Percentiles rank a stretch among this genome's conserved stretches.
These are phyloP conservation scores for Leishmania guyanensis DNA, from an alignment of 208 protist species.

Conservation along the genomic window DNA sequence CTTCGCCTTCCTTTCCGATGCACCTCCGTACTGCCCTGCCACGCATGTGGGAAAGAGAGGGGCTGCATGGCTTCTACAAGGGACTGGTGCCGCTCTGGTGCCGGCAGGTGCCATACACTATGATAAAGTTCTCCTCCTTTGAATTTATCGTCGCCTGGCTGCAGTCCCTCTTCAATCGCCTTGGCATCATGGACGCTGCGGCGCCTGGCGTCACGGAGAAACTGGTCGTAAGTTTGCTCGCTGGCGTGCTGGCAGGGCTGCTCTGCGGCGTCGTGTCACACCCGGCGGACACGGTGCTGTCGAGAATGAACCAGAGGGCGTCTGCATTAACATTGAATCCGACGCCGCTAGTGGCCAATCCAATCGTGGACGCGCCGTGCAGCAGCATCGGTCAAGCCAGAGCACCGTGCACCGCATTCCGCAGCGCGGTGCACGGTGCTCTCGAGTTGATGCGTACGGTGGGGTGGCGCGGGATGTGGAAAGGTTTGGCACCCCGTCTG, in stretches of 20 bases:
- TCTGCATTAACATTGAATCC: neutral
- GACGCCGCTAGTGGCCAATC: slow-evolving; percentile 7
- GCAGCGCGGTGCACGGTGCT: slow-evolving; percentile 4
- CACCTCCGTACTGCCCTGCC: slow-evolving; percentile 42
- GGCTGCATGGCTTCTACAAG: slow-evolving; percentile 79
- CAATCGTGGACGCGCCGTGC: slow-evolving; percentile 3
- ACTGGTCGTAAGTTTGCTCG: slow-evolving; percentile 33
- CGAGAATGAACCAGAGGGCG: slow-evolving; percentile 73
- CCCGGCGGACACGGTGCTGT: slow-evolving; percentile 96
- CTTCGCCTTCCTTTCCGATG: slow-evolving; percentile 26
- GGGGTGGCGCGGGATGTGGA: slow-evolving; percentile 66
- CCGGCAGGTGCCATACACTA: slow-evolving; percentile 95
- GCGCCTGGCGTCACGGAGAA: slow-evolving; percentile 10
- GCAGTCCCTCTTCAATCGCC: slow-evolving; percentile 1
- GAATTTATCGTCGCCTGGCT: slow-evolving; percentile 53
- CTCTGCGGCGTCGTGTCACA: slow-evolving; percentile 94
- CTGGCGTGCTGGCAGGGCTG: slow-evolving; percentile 92
- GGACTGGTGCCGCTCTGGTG: slow-evolving; percentile 90
- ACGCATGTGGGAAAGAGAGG: slow-evolving; percentile 61
- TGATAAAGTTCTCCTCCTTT: slow-evolving; percentile 93
- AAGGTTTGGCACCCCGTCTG: slow-evolving; percentile 89
- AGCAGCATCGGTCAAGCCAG: slow-evolving; percentile 14
- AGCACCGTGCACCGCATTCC: neutral
- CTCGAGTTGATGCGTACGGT: slow-evolving; percentile 29
- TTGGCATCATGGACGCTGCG: neutral